These are phyloP conservation scores for Rhinocladiella similis DNA, from an alignment of 2,329 filamentous ascomycete genomes.

Conservation along the genomic window DNA sequence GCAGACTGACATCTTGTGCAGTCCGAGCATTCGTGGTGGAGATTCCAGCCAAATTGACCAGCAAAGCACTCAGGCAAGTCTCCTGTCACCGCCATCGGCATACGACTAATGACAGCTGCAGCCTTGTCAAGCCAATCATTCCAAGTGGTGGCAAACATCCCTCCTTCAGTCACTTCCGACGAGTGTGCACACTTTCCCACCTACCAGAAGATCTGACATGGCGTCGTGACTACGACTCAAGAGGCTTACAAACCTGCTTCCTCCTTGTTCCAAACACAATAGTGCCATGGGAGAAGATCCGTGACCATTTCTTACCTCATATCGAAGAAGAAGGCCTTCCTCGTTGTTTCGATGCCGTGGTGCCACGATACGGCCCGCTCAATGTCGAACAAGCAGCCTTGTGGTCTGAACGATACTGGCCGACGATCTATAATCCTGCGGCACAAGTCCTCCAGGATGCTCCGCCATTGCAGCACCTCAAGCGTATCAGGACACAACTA, in stretches of 20 bases:
- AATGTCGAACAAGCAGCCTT: constrained; percentile 41
- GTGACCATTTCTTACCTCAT: constrained; percentile 35
- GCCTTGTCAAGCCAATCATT: constrained; percentile 35
- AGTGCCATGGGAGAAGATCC: constrained; percentile 29
- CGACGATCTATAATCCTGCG: constrained; percentile 46
- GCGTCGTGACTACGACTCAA: constrained; percentile 28
- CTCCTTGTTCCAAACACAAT: constrained; percentile 44
- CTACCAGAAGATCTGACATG: constrained; percentile 28
- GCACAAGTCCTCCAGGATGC: constrained; percentile 44
- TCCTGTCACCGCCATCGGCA: neutral
- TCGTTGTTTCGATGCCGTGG: constrained; percentile 32
- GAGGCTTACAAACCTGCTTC: constrained; percentile 38
- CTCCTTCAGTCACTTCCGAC: constrained; percentile 33
- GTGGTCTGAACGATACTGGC: constrained; percentile 46
- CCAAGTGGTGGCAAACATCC: constrained; percentile 40
- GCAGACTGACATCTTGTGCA: constrained; percentile 29
- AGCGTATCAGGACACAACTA: constrained; percentile 37
- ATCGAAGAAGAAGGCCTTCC: constrained; percentile 39
- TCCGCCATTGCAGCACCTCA: constrained; percentile 42
- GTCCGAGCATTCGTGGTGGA: constrained; percentile 46
- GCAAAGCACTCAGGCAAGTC: constrained; percentile 45
- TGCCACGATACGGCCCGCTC: constrained; percentile 44
- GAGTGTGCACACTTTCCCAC: constrained; percentile 26
- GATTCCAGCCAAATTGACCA: constrained; percentile 45
- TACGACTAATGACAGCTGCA: constrained; percentile 2